Conservation (phyloP, 768 basidiomycete genomes). For the Boletus speciosus region DNA sequence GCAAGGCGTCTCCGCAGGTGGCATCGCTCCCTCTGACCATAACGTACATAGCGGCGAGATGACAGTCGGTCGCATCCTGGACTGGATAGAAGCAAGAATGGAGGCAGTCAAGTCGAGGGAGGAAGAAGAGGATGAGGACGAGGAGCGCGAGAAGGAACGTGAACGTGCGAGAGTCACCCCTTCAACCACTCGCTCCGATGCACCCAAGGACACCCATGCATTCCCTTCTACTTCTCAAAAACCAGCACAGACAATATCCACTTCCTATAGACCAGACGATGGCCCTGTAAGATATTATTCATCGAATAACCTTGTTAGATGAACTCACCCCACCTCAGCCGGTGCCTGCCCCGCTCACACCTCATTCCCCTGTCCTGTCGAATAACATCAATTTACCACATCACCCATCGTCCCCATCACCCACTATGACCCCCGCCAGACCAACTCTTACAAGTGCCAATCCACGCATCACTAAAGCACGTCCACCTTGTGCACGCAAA, state of each 20-base stretch:
- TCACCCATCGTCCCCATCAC: slow-evolving; percentile 26
- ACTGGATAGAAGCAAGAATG: slow-evolving; percentile 79
- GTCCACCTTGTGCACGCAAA: slow-evolving; percentile 27
- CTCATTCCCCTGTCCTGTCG: slow-evolving; percentile 27
- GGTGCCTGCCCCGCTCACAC: slow-evolving; percentile 29
- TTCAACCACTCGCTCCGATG: slow-evolving; percentile 17
- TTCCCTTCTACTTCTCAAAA: slow-evolving; percentile 21
- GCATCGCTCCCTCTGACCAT: slow-evolving; percentile 39
- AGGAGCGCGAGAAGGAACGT: slow-evolving; percentile 58
- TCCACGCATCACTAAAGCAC: slow-evolving; percentile 30
- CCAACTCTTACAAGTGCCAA: slow-evolving; percentile 10
- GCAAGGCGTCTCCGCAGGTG: slow-evolving; percentile 69
- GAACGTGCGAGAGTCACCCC: slow-evolving; percentile 37
- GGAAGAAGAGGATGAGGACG: slow-evolving; percentile 82
- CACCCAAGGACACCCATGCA: slow-evolving; percentile 17
- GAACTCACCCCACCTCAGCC: slow-evolving; percentile 17
- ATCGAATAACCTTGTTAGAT: neutral
- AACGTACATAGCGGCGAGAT: slow-evolving; percentile 55
- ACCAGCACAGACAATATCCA: slow-evolving; percentile 10
- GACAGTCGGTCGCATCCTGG: slow-evolving; percentile 78
- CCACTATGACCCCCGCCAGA: slow-evolving; percentile 23
- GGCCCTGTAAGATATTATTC: slow-evolving; percentile 30
- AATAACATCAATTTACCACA: slow-evolving; percentile 14
- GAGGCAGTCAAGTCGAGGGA: slow-evolving; percentile 72
- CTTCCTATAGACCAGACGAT: slow-evolving; percentile 19